Base-by-base conservation (phyloP, 495 filamentous ascomycete genomes). In the Chaetomium cochliodes region DNA sequence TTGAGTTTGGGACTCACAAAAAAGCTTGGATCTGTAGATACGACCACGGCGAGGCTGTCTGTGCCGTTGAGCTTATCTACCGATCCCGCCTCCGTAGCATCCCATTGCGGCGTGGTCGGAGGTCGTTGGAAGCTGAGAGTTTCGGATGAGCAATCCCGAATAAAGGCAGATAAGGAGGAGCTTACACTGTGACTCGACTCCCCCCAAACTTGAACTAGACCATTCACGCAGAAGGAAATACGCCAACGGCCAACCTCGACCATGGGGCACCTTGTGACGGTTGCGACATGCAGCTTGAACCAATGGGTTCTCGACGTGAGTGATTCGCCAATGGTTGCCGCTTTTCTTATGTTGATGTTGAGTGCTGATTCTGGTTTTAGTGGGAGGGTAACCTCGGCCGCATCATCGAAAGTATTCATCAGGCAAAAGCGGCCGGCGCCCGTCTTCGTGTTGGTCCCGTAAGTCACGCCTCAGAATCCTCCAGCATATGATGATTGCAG, bases 301-400 rank as follows among this genome's bases (percentile, higher is more conserved):
- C 82, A 85, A 72, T 90, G 88, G 88, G 85, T 85, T 51, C 82
- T 93, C 1, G 91, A 94, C 68, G 91, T 88, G 50, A 63, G 66
- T 49, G 13, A 12, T 30, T 18, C 18, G 18, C 13, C 23, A 8
- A 42, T 20, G 4, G 6, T 5, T 18, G 16, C 18, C 16, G 9
- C 23, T 23, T 5, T 1, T 11, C 23, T 6, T 22, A 33, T 1
- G 12, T 26, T 25, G 4, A 13, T 57, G 46, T n/a, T 16, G n/a
- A 11, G 16, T 12, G 28, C 60, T 56, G 39, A 55, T 20, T 11
- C 25, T 16, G 12, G 2, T 5, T 84, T 88, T 65, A 72, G 60
- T 93, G 86, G 72, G 86, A 89, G 67, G 92, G 92, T 23, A 96
- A 96, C 69, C 74, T 79, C 0, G 77, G 84, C 37, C 82, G 92